Conservation (phyloP, 805 yeast genomes). For the Lipomyces yamanashiensis region DNA sequence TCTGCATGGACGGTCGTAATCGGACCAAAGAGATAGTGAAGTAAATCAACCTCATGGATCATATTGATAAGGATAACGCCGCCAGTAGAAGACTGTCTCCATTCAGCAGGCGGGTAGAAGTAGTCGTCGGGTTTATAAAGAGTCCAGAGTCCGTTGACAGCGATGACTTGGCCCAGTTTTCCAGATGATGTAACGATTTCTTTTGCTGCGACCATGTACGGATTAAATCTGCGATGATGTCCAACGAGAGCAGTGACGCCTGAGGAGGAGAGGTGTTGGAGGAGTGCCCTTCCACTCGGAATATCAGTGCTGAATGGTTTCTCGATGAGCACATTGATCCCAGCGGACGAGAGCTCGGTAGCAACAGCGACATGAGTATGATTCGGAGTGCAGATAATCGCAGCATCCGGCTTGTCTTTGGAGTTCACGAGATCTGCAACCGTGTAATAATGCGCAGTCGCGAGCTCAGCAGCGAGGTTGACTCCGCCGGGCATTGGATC, state of each 20-base stretch:
- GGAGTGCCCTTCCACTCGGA: neutral
- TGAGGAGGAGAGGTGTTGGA: neutral
- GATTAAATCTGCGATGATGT: neutral
- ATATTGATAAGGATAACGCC: neutral
- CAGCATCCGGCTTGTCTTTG: neutral
- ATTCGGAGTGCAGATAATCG: neutral
- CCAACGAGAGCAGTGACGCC: neutral
- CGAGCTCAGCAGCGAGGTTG: neutral
- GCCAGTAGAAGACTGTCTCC: neutral
- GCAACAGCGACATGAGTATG: neutral
- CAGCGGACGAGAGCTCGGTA: neutral
- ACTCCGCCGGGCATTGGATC: neutral
- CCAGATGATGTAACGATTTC: neutral
- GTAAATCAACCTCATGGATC: constrained; percentile 1
- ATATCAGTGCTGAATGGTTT: neutral
- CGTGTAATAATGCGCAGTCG: neutral
- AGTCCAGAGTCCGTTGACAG: neutral
- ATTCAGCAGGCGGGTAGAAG: neutral
- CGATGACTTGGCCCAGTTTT: neutral
- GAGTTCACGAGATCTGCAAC: neutral
- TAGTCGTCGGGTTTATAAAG: neutral
- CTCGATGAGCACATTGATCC: neutral
- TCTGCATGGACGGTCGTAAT: neutral
- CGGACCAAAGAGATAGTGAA: constrained; percentile 1
- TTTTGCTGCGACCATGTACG: neutral